Conservation (phyloP, 495 filamentous ascomycete genomes). For the Podospora pseudopauciseta region DNA sequence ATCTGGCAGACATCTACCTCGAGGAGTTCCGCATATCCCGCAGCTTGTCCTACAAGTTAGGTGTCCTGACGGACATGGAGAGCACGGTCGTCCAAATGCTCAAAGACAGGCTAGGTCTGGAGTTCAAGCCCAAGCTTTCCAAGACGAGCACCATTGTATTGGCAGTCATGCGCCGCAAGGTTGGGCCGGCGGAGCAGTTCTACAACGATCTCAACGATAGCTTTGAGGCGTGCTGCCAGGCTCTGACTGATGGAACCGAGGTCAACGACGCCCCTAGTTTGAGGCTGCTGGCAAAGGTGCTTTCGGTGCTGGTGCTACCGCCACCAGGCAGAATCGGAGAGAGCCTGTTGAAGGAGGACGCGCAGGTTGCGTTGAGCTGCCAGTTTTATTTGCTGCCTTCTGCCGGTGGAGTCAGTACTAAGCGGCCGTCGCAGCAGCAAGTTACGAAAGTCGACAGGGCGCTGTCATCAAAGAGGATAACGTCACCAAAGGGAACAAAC, state of each 20-base stretch:
- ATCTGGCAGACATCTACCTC: constrained; percentile 6
- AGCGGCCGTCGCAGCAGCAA: neutral
- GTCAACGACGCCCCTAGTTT: constrained; percentile 3
- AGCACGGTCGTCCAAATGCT: neutral
- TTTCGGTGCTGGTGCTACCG: neutral
- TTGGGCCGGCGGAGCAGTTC: constrained; percentile 8
- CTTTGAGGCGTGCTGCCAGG: constrained; percentile 4
- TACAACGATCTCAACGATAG: constrained; percentile 2
- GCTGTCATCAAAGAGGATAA: neutral
- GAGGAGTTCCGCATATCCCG: constrained; percentile 11
- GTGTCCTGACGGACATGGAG: neutral
- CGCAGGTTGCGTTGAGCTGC: constrained; percentile 8
- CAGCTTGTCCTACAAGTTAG: neutral
- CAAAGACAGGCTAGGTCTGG: constrained; percentile 3
- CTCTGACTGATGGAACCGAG: neutral
- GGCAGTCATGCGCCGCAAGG: constrained; percentile 10
- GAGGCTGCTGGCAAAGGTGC: constrained; percentile 9
- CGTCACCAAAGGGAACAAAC: neutral
- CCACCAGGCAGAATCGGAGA: neutral
- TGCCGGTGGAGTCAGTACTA: neutral
- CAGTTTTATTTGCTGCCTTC: constrained; percentile 7
- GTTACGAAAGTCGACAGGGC: neutral
- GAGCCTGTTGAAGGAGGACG: neutral
- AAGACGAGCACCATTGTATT: neutral
- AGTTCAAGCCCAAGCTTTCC: constrained; percentile 12